Conservation (phyloP, 192 early-diverging fungal genomes). For the Rhizophagus clarus region DNA sequence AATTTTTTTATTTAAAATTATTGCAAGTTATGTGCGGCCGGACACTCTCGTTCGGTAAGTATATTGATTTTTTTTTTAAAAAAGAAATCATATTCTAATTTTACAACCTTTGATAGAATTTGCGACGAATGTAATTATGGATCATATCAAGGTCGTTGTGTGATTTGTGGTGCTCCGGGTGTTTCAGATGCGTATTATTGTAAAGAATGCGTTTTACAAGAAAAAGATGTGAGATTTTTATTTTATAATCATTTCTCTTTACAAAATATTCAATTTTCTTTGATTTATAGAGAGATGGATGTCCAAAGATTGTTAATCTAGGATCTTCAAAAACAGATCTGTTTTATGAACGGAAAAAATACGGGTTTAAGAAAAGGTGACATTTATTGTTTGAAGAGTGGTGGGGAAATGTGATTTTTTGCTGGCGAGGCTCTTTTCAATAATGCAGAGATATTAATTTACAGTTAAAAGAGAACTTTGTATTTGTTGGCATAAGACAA, state of each 20-base stretch:
- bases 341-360: constrained; percentile 94
- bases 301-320: constrained; percentile 97
- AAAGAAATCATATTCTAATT: neutral
- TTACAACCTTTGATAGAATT: constrained; percentile 51
- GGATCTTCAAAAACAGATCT: constrained; percentile 89
- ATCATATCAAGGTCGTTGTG: constrained; percentile 85
- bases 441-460: no score
- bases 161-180: constrained; percentile 86
- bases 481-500: no score
- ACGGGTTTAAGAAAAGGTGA: constrained; percentile 70
- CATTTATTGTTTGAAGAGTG: neutral
- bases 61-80: neutral
- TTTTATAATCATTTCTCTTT: neutral
- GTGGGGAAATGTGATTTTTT: neutral
- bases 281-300: constrained; percentile 78
- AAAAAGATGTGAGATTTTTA: constrained; percentile 78
- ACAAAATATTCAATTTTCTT: neutral
- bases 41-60: constrained; percentile 69
- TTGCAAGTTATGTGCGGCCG: constrained; percentile 75
- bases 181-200: constrained; percentile 96
- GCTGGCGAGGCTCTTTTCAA: no score
- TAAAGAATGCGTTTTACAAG: constrained; percentile 84
- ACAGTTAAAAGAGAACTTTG: no score
- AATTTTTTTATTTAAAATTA: neutral
- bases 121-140: constrained; percentile 99